Conservation (phyloP, 345 rosid species). For the Eucalyptus viminalis region DNA sequence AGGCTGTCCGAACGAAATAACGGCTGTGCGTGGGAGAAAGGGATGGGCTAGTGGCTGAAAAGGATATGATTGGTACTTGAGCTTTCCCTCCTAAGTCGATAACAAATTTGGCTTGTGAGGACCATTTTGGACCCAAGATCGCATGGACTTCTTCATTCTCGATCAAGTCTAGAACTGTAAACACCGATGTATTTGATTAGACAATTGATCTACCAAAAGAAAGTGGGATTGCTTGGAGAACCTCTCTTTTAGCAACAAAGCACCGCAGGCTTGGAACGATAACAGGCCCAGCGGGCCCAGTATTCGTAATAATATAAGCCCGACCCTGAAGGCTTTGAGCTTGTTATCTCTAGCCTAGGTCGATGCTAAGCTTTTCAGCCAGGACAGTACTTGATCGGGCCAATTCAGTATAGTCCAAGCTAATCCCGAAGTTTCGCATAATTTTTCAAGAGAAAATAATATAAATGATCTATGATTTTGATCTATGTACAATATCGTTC, state of each 20-base stretch:
- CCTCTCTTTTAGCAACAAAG: background rate
- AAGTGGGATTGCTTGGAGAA: background rate
- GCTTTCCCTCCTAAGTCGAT: conserved; percentile 10
- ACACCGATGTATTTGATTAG: background rate
- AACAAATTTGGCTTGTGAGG: conserved; percentile 14
- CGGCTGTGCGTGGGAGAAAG: background rate
- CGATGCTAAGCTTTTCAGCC: background rate
- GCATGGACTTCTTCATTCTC: conserved; percentile 19
- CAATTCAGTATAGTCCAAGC: background rate
- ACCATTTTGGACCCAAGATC: conserved; percentile 17
- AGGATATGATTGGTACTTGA: conserved; percentile 20
- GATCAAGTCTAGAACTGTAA: conserved; percentile 24
- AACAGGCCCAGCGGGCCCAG: background rate
- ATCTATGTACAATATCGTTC: background rate
- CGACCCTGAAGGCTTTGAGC: background rate
- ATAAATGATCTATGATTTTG: background rate
- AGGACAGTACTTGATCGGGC: background rate
- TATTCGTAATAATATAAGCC: background rate
- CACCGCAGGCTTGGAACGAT: background rate
- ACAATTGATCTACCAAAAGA: background rate
- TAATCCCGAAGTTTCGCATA: background rate
- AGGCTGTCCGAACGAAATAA: conserved; percentile 12
- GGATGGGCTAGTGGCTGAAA: conserved; percentile 12
- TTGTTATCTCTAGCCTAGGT: background rate
- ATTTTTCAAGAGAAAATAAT: background rate